A percentile compares a stretch with the other conserved stretches of the same genome.
phyloP scores from a whole-genome alignment of 441 rosid genomes.

The Adansonia grandidieri region DNA sequence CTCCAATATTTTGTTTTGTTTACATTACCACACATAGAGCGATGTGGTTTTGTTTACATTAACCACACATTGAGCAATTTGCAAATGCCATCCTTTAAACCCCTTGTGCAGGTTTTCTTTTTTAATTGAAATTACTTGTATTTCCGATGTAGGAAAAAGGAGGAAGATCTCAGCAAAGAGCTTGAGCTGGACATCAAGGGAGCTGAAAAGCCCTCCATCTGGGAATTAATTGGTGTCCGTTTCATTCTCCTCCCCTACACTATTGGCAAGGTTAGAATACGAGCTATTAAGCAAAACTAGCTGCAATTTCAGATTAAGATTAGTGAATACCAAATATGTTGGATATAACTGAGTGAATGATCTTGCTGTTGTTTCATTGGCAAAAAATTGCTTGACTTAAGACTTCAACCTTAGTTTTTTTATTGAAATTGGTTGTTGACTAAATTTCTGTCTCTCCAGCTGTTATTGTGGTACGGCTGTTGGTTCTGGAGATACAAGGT shows the following conservation, averaged over 20 bases:
- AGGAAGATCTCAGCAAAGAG: conserved; percentile 90
- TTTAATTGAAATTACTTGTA: background rate
- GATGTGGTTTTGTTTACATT: background rate
- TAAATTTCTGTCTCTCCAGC: conserved; percentile 44
- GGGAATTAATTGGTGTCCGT: conserved; percentile 77
- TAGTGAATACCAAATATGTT: background rate
- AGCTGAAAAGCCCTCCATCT: conserved; percentile 73
- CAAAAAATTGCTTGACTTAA: conserved; percentile 6
- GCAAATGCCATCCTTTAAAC: background rate
- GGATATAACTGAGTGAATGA: background rate
- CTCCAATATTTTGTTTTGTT: conserved; percentile 3
- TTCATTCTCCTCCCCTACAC: conserved; percentile 79
- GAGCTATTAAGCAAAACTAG: background rate
- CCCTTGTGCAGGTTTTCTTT: background rate
- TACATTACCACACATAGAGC: background rate
- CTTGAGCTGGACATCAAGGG: conserved; percentile 92
- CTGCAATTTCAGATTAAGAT: background rate
- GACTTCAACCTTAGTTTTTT: conserved; percentile 1
- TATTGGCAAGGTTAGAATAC: conserved; percentile 61
- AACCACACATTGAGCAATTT: background rate
- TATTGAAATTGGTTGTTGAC: conserved; percentile 22
- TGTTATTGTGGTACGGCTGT: conserved; percentile 62
- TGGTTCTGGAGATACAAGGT: conserved; percentile 95
- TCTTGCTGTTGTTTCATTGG: background rate
- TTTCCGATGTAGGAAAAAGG: conserved; percentile 57